Evolutionary conservation across 2,329 filamentous ascomycete species (phyloP).

Genomic region (Rhinocladiella mackenziei): DNA sequence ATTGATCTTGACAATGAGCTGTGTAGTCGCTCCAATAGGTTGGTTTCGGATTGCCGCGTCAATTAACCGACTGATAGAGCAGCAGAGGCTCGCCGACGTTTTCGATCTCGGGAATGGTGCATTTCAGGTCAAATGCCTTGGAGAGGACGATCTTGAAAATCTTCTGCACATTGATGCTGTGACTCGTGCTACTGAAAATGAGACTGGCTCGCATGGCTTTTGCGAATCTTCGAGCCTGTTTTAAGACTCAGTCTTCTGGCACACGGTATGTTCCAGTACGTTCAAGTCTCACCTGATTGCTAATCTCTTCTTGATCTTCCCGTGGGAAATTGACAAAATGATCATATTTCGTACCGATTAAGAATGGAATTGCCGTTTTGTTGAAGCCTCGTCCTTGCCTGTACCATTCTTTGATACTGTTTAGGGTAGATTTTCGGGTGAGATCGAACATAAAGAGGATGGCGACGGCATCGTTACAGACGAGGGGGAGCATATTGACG

Average conservation of each 20-base stretch:
- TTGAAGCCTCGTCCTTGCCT: conserved; percentile 96
- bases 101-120: conserved; percentile 98
- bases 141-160: conserved; percentile 99
- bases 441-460: conserved; percentile 99
- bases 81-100: conserved; percentile 94
- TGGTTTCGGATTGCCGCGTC: conserved; percentile 1
- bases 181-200: conserved; percentile 97
- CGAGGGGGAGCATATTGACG: conserved; percentile 98
- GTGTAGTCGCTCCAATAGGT: too few species aligned
- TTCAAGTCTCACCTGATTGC: conserved; percentile 67
- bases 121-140: conserved; percentile 97
- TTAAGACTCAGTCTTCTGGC: not conserved
- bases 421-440: conserved; percentile 94
- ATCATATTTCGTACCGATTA: conserved; percentile 97
- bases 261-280: too few species aligned
- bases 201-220: conserved; percentile 97
- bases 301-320: conserved; percentile 98
- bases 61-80: conserved; percentile 66
- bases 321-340: conserved; percentile 98
- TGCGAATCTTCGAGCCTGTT: conserved; percentile 84
- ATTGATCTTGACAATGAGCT: not conserved
- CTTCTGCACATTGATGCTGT: conserved; percentile 99
- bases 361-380: conserved; percentile 98
- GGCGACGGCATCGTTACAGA: conserved; percentile 97
- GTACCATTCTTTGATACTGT: conserved; percentile 99